These are phyloP conservation scores for Fusarium vanettenii DNA, from an alignment of 2,329 filamentous ascomycete genomes.

Conservation along the genomic window DNA sequence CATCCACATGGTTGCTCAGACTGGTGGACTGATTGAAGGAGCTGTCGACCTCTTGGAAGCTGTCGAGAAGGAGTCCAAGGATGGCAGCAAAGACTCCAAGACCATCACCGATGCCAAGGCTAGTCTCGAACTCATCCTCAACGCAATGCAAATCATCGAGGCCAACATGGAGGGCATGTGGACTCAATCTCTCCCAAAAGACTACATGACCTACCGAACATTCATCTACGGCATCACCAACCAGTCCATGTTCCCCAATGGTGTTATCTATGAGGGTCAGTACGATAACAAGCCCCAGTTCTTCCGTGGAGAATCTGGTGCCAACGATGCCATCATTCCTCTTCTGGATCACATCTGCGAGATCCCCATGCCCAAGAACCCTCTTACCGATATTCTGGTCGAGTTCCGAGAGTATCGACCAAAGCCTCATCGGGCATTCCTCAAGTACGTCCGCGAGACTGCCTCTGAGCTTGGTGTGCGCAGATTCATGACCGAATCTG, in stretches of 20 bases:
- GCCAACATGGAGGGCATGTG: conserved; percentile 91
- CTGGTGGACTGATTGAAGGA: conserved; percentile 80
- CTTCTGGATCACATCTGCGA: conserved; percentile 89
- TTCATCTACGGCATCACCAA: conserved; percentile 97
- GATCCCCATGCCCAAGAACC: conserved; percentile 88
- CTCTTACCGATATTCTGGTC: conserved; percentile 85
- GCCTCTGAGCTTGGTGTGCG: conserved; percentile 64
- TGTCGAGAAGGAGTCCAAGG: conserved; percentile 10
- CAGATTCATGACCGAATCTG: conserved; percentile 56
- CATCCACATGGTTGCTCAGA: conserved; percentile 93
- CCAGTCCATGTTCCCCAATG: conserved; percentile 93
- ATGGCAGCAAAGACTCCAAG: not conserved
- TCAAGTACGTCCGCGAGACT: conserved; percentile 73
- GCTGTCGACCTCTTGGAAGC: conserved; percentile 71
- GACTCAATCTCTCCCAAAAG: conserved; percentile 83
- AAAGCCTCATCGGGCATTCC: conserved; percentile 87
- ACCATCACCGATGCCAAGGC: conserved; percentile 66
- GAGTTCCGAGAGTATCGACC: conserved; percentile 93
- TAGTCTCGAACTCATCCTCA: conserved; percentile 70
- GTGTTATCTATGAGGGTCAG: conserved; percentile 89
- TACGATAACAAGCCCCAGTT: conserved; percentile 75
- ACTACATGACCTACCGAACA: conserved; percentile 91
- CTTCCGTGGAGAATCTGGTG: conserved; percentile 92
- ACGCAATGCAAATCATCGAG: conserved; percentile 74
- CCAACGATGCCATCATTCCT: conserved; percentile 94